phyloP scores from a whole-genome alignment of 257 asterid genomes.

The Striga asiatica region DNA sequence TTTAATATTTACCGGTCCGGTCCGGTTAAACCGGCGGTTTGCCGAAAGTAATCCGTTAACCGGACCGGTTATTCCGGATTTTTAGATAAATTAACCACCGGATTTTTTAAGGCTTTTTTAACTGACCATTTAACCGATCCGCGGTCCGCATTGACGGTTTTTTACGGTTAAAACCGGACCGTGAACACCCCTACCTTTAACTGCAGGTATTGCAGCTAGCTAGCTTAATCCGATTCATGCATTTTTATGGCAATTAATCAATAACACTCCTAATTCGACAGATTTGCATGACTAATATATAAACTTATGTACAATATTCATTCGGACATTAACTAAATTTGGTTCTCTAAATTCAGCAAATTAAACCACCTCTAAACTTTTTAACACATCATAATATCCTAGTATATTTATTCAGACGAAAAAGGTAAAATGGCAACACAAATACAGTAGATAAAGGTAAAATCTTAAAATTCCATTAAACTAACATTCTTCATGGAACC shows the following conservation, averaged over 20 bases:
- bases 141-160: too few relatives aligned
- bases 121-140: too few relatives aligned
- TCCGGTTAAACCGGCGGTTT: too few relatives aligned
- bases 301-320: neutral
- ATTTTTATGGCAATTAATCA: neutral
- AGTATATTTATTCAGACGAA: neutral
- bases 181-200: too few relatives aligned
- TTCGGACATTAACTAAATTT: neutral
- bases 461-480: neutral
- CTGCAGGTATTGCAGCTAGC: too few relatives aligned
- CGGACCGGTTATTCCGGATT: too few relatives aligned
- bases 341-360: neutral
- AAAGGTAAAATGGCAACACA: neutral
- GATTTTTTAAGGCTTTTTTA: too few relatives aligned
- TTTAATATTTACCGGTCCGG: too few relatives aligned
- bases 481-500: neutral
- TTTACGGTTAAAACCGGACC: too few relatives aligned
- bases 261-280: neutral
- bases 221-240: too few relatives aligned
- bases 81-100: too few relatives aligned
- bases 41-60: too few relatives aligned
- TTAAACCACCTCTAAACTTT: neutral
- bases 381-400: neutral
- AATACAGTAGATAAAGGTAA: neutral
- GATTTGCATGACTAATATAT: neutral